Evolutionary conservation across 2,329 filamentous ascomycete species (phyloP).

Genomic region (Pseudogymnoascus sp.): DNA sequence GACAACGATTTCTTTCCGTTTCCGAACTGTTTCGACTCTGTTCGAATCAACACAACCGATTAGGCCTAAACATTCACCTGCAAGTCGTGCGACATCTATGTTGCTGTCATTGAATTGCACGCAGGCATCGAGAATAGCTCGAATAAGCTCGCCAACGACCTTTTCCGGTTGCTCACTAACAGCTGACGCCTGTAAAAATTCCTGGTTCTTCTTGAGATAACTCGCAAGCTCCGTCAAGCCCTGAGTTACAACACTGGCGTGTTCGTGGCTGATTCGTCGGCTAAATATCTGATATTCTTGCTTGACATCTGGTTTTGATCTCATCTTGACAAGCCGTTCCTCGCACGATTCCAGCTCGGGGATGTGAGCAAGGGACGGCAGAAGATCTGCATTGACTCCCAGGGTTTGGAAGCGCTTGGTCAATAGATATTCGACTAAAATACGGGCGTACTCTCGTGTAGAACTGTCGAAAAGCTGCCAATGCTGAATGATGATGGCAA

Average conservation of each 20-base stretch:
- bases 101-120: conserved; percentile 67
- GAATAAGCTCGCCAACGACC: conserved; percentile 60
- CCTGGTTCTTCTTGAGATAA: conserved; percentile 66
- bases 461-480: conserved; percentile 60
- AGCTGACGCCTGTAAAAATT: conserved; percentile 68
- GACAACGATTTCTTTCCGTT: conserved; percentile 76
- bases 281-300: conserved; percentile 63
- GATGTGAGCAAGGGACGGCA: conserved; percentile 71
- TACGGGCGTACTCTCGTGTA: conserved; percentile 50
- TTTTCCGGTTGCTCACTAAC: conserved; percentile 76
- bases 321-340: conserved; percentile 53
- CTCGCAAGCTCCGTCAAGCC: conserved; percentile 67
- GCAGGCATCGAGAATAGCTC: conserved; percentile 76
- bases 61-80: conserved; percentile 74
- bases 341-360: conserved; percentile 61
- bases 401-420: conserved; percentile 16
- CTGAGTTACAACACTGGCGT: conserved; percentile 73
- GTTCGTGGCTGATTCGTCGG: conserved; percentile 70
- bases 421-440: conserved; percentile 47
- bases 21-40: conserved; percentile 68
- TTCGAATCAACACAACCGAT: conserved; percentile 91
- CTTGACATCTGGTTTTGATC: conserved; percentile 54
- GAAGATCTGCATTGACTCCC: conserved; percentile 41
- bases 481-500: conserved; percentile 75
- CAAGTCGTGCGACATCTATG: conserved; percentile 59